Percentiles rank a stretch among this genome's conserved stretches.
Evolutionary conservation across 257 asterid species (phyloP).

Genomic region (Asclepias syriaca): DNA sequence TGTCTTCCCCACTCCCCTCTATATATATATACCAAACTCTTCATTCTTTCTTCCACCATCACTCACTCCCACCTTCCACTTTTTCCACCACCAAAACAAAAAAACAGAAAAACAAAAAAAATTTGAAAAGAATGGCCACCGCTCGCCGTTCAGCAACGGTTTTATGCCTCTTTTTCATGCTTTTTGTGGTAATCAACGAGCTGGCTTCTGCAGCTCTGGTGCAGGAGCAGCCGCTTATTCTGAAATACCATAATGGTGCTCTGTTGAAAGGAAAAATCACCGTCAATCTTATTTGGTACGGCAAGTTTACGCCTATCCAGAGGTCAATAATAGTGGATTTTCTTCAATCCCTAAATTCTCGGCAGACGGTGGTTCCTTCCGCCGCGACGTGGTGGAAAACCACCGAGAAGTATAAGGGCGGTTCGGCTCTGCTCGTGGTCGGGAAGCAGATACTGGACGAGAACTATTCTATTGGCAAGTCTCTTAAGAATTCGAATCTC

Average conservation of each 20-base stretch:
- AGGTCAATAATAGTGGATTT: conserved; percentile 36
- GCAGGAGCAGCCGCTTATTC: conserved; percentile 29
- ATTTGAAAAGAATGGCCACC: background rate
- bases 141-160: background rate
- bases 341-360: conserved; percentile 27
- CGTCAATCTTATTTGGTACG: conserved; percentile 44
- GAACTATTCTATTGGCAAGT: conserved; percentile 46
- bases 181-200: background rate
- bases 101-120: too few species aligned
- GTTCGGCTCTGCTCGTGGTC: conserved; percentile 29
- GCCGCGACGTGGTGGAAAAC: conserved; percentile 39
- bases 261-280: conserved; percentile 35
- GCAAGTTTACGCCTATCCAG: conserved; percentile 32
- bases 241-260: conserved; percentile 35
- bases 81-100: background rate
- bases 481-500: conserved; percentile 39
- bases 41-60: background rate
- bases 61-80: background rate
- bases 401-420: conserved; percentile 38
- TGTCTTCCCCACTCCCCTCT: background rate
- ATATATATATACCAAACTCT: background rate
- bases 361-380: conserved; percentile 1
- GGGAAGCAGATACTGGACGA: conserved; percentile 60
- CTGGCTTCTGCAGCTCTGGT: conserved; percentile 25
- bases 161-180: background rate